A percentile compares a stretch with the other conserved stretches of the same genome.
These are phyloP conservation scores for Globisporangium sylvaticum DNA, from an alignment of 352 stramenopile genomes.

Conservation along the genomic window DNA sequence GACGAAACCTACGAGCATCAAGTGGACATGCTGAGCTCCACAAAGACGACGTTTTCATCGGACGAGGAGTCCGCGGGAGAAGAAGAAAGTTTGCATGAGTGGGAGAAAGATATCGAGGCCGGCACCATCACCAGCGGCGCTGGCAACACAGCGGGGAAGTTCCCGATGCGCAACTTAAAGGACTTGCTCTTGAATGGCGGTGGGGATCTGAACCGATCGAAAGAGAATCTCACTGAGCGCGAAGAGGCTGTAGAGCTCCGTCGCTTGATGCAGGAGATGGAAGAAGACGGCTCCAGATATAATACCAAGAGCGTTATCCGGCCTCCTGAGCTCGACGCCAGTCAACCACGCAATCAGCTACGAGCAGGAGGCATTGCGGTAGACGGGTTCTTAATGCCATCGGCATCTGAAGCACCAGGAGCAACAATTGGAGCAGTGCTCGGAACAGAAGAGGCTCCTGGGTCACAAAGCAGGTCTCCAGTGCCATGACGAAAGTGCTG, in stretches of 20 bases:
- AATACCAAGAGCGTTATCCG: constrained; percentile 19
- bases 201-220: constrained; percentile 69
- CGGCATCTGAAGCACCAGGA: not conserved
- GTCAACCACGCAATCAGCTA: constrained; percentile 52
- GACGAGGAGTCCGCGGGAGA: constrained; percentile 72
- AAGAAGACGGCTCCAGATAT: constrained; percentile 39
- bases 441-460: constrained; percentile 16
- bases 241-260: constrained; percentile 75
- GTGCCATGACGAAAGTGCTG: constrained; percentile 48
- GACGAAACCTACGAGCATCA: constrained; percentile 80
- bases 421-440: constrained; percentile 22
- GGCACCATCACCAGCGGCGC: constrained; percentile 56
- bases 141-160: constrained; percentile 28
- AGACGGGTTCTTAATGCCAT: constrained; percentile 21
- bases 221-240: constrained; percentile 59
- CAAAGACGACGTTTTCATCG: constrained; percentile 57
- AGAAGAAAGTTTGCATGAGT: constrained; percentile 44
- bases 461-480: constrained; percentile 49
- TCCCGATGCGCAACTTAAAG: constrained; percentile 57
- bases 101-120: constrained; percentile 70
- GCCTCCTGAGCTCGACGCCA: constrained; percentile 64
- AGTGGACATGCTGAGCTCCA: constrained; percentile 70
- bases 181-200: constrained; percentile 73
- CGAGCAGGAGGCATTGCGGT: constrained; percentile 58
- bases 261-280: constrained; percentile 79